These are phyloP conservation scores for Melanogaster broomeanus DNA, from an alignment of 768 basidiomycete genomes.

Conservation along the genomic window DNA sequence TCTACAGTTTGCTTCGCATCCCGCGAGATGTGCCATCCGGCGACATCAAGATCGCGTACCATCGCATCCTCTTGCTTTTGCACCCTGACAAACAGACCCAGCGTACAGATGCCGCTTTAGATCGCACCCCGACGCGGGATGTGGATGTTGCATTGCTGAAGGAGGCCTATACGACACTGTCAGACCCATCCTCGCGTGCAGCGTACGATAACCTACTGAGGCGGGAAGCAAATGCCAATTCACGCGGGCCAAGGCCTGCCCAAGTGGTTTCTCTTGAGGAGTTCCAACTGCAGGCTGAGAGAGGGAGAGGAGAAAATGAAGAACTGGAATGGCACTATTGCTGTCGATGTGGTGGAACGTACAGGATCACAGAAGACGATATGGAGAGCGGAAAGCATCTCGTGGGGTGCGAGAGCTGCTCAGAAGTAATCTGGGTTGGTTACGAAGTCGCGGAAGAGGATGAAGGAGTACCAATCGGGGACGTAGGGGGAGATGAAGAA, in stretches of 20 bases:
- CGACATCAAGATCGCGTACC: slow-evolving; percentile 74
- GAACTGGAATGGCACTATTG: slow-evolving; percentile 52
- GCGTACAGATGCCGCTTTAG: slow-evolving; percentile 30
- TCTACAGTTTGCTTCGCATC: slow-evolving; percentile 61
- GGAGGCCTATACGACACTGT: slow-evolving; percentile 67
- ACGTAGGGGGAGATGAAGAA: not conserved
- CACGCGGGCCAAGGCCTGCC: slow-evolving; percentile 63
- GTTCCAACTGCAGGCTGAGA: slow-evolving; percentile 35
- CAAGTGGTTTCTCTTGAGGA: slow-evolving; percentile 80
- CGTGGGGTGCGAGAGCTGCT: slow-evolving; percentile 72
- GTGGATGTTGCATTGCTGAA: slow-evolving; percentile 60
- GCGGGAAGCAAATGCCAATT: slow-evolving; percentile 3
- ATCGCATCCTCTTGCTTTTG: slow-evolving; percentile 56
- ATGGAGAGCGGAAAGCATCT: slow-evolving; percentile 76
- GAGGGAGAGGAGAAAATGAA: slow-evolving; percentile 29
- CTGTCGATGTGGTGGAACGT: slow-evolving; percentile 76
- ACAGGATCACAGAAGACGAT: slow-evolving; percentile 54
- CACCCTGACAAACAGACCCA: slow-evolving; percentile 62
- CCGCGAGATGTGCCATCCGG: slow-evolving; percentile 46
- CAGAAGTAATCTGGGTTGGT: slow-evolving; percentile 85
- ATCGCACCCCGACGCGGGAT: slow-evolving; percentile 3
- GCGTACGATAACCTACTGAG: slow-evolving; percentile 46
- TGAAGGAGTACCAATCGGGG: not conserved
- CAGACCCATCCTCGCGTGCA: slow-evolving; percentile 46
- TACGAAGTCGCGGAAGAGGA: slow-evolving; percentile 57